phyloP scores from a whole-genome alignment of 1,284 basidiomycete species.

The Sanghuangporus baumii region DNA sequence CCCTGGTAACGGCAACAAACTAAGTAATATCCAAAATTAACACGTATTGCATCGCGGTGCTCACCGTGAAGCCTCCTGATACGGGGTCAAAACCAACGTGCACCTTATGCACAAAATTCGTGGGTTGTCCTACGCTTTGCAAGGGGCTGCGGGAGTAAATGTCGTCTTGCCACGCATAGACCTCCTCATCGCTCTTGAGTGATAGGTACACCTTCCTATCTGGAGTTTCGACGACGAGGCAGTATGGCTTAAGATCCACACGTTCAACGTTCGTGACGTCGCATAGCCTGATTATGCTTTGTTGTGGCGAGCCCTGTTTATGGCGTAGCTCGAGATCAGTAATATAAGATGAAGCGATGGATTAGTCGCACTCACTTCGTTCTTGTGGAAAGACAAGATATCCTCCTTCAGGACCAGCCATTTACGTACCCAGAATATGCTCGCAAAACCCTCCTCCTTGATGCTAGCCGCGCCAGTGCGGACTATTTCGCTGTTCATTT shows the following conservation, averaged over 20 bases:
- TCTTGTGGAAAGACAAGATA: slow-evolving; percentile 84
- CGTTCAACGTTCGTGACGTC: slow-evolving; percentile 88
- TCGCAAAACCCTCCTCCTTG: slow-evolving; percentile 88
- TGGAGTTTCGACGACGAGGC: slow-evolving; percentile 79
- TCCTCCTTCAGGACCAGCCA: slow-evolving; percentile 87
- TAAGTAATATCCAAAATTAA: background rate
- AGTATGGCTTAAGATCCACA: slow-evolving; percentile 91
- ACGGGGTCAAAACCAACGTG: slow-evolving; percentile 97
- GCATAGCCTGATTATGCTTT: slow-evolving; percentile 63
- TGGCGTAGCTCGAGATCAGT: background rate
- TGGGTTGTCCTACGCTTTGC: slow-evolving; percentile 91
- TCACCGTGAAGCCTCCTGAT: slow-evolving; percentile 87
- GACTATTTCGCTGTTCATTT: slow-evolving; percentile 41
- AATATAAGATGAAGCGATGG: slow-evolving; percentile 3
- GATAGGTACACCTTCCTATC: slow-evolving; percentile 76
- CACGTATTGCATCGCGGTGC: slow-evolving; percentile 22
- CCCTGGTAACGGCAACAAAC: slow-evolving; percentile 46
- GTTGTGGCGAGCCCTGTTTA: slow-evolving; percentile 53
- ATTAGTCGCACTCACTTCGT: slow-evolving; percentile 60
- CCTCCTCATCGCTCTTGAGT: slow-evolving; percentile 90
- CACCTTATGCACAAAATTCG: slow-evolving; percentile 97
- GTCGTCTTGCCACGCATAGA: slow-evolving; percentile 97
- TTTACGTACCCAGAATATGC: slow-evolving; percentile 90
- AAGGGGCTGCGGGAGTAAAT: slow-evolving; percentile 90
- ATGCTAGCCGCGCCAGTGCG: slow-evolving; percentile 69